Base-by-base conservation (phyloP, 1,139 yeast species). In the Taphrina sp. region DNA sequence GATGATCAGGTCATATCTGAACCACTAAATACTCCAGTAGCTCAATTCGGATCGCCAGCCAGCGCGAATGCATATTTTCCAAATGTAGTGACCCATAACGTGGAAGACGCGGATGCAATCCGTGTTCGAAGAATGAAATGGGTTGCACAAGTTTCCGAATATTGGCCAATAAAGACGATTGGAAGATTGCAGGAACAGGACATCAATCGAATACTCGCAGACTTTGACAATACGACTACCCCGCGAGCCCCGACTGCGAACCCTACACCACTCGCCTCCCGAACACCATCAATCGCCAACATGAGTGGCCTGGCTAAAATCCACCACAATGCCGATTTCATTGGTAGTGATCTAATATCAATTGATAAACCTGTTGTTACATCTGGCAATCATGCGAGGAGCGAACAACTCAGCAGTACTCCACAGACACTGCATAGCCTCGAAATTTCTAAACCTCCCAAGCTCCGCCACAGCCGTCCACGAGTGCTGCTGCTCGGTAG, bases 81-180 rank as follows among this genome's bases (percentile, higher is more conserved):
- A 34, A 90, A 83, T 63, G 75, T 75, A 56, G 77, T 77, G 76
- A 73, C 77, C 0, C 73, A 72, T 42, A 74, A 76, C 38, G 63
- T 62, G 34, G 37, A 35, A 26, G 43, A 34, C 29, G 26, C 39
- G 20, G 58, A 44, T n/a, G 49, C 47, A n/a, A 79, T 79, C 63
- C 74, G 76, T 64, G 80, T 78, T 59, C 83, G 81, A 65, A 73
- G 95, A 62, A 75, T 87, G 38, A 76, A 95, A 63, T 92, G 96
- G 95, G 73, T 90, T 57, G 80, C 90, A 1, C 97, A 90, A 66
- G 79, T 90, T 49, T 94, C 90, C 51, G 97, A 90, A 66, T 90
- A 90, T 67, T 90, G 82, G 66, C 98, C 98, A 2, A 73, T 90
- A 52, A 70, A 74, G 3, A 76, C 80, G 63, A 74, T 90, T 36